phyloP scores from a whole-genome alignment of 164 flowering plant genomes.

The Vitis riparia region DNA sequence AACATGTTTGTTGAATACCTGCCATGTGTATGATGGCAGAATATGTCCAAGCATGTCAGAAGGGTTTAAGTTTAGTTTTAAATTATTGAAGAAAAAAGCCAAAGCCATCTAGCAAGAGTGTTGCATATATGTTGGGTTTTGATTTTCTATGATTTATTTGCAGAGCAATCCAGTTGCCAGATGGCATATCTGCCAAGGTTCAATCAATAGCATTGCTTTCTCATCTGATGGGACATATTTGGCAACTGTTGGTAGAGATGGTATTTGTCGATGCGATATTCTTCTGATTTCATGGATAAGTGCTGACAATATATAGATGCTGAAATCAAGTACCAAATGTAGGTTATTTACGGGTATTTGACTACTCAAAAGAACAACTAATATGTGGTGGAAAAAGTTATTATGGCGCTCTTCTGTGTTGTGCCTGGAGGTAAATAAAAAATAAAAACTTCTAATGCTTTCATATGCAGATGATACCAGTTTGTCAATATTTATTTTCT shows the following conservation, averaged over 20 bases:
- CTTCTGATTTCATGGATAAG: neutral
- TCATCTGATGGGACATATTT: constrained; percentile 77
- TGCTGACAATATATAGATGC: neutral
- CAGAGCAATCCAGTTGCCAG: constrained; percentile 97
- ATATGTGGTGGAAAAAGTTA: constrained; percentile 94
- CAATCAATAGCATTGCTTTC: constrained; percentile 83
- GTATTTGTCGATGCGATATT: constrained; percentile 33
- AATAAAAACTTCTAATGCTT: no score
- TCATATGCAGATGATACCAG: neutral
- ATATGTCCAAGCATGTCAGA: no score
- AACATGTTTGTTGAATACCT: neutral
- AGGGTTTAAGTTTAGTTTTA: no score
- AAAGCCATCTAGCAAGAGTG: no score
- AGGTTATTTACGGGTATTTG: constrained; percentile 94
- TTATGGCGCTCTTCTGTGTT: constrained; percentile 92
- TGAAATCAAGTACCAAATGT: constrained; percentile 23
- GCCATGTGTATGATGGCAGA: neutral
- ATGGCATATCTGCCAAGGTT: constrained; percentile 97
- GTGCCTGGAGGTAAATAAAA: constrained; percentile 87
- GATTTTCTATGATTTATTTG: neutral
- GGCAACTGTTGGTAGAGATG: constrained; percentile 99
- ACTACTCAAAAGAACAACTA: constrained; percentile 84
- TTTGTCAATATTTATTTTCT: neutral
- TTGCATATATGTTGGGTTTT: no score
- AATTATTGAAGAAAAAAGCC: no score